A percentile compares a stretch with the other conserved stretches of the same genome.
Evolutionary conservation across 371 early-diverging fungal species (phyloP).

Genomic region (Agmasoma carcini): DNA sequence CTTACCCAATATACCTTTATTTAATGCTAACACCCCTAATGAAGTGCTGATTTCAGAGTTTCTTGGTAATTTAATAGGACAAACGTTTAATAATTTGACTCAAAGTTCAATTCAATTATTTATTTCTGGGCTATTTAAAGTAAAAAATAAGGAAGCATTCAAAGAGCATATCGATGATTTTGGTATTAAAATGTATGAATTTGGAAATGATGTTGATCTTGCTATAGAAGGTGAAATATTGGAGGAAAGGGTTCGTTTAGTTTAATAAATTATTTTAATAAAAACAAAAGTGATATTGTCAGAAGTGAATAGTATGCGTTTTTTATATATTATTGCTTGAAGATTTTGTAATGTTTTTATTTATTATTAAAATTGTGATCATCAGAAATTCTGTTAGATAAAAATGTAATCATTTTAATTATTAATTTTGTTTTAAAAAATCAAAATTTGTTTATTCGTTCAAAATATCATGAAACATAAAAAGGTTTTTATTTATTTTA

Average conservation of each 20-base stretch:
- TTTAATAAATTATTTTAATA: too few relatives aligned
- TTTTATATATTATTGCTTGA: too few relatives aligned
- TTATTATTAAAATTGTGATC: too few relatives aligned
- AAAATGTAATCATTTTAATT: too few relatives aligned
- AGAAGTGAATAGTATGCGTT: too few relatives aligned
- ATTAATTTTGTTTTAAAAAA: too few relatives aligned
- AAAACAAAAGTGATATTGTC: too few relatives aligned
- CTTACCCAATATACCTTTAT: slow-evolving; percentile 9
- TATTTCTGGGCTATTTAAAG: slow-evolving; percentile 36
- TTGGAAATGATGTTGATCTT: slow-evolving; percentile 42
- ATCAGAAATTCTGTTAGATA: too few relatives aligned
- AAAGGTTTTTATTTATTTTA: too few relatives aligned
- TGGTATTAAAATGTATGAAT: slow-evolving; percentile 42
- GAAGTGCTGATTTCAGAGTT: slow-evolving; percentile 11
- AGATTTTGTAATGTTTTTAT: too few relatives aligned
- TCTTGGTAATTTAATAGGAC: slow-evolving; percentile 13
- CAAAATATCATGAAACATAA: too few relatives aligned
- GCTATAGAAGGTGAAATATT: slow-evolving; percentile 35
- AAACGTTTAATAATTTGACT: slow-evolving; percentile 39
- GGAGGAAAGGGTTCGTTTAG: slow-evolving; percentile 45
- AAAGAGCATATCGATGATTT: slow-evolving; percentile 44
- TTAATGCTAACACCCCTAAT: slow-evolving; percentile 22
- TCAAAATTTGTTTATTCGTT: too few relatives aligned
- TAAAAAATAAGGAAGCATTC: slow-evolving; percentile 32
- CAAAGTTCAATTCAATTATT: slow-evolving; percentile 26